phyloP scores from a whole-genome alignment of 2,329 filamentous ascomycete species.

The Myriosclerotinia curreyana region DNA sequence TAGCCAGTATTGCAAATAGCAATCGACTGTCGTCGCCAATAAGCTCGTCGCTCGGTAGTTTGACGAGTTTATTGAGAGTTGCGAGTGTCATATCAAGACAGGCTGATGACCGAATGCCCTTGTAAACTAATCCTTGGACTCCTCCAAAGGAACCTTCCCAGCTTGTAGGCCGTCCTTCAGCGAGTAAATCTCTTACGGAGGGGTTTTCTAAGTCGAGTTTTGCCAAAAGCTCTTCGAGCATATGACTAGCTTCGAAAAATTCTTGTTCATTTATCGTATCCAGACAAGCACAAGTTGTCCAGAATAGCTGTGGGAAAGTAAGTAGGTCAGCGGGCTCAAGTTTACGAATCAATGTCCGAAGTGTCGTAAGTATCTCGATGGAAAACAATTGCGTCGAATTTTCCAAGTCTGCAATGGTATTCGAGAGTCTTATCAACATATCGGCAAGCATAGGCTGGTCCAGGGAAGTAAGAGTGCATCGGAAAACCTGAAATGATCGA shows the following conservation, averaged over 20 bases:
- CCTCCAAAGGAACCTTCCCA: conserved; percentile 92
- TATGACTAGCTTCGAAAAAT: conserved; percentile 85
- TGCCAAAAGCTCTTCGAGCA: conserved; percentile 81
- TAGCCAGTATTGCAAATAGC: conserved; percentile 85
- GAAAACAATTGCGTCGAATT: conserved; percentile 94
- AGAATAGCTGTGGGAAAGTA: conserved; percentile 93
- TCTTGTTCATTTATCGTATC: conserved; percentile 96
- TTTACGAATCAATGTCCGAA: conserved; percentile 87
- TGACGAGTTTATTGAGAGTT: conserved; percentile 74
- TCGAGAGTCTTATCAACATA: conserved; percentile 92
- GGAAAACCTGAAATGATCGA: conserved; percentile 94
- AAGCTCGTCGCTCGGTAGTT: conserved; percentile 73
- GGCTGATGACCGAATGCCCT: conserved; percentile 81
- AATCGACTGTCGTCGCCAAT: conserved; percentile 80
- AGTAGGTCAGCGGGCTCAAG: conserved; percentile 75
- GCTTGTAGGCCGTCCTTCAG: conserved; percentile 74
- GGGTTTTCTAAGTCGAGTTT: conserved; percentile 78
- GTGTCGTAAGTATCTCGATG: conserved; percentile 92
- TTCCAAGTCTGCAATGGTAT: conserved; percentile 94
- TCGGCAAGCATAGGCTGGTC: conserved; percentile 95
- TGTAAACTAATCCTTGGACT: conserved; percentile 81
- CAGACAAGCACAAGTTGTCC: conserved; percentile 94
- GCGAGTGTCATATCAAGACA: conserved; percentile 76
- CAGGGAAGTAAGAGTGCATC: conserved; percentile 85
- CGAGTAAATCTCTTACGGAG: conserved; percentile 64